Percentiles rank a stretch among this genome's conserved stretches.
Evolutionary conservation across 768 basidiomycete genomes (phyloP).

Genomic region (Phanerodontia chrysosporium): DNA sequence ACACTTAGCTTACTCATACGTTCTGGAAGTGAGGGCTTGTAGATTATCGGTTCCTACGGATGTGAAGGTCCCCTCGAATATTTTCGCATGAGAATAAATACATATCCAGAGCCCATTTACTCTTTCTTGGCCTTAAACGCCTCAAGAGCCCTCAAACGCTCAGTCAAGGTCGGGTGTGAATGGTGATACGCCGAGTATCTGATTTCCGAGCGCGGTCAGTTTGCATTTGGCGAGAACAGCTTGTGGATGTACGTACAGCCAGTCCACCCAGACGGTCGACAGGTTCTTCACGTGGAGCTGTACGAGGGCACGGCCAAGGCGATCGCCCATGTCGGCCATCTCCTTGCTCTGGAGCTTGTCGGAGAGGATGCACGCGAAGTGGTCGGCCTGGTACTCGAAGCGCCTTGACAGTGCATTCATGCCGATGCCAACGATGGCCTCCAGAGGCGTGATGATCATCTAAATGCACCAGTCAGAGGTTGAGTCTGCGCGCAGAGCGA

Average conservation of each 20-base stretch:
- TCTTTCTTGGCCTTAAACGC: conserved; percentile 24
- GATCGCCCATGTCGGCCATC: conserved; percentile 83
- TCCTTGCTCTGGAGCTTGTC: conserved; percentile 43
- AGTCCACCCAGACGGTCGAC: conserved; percentile 91
- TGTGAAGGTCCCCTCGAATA: too few relatives aligned
- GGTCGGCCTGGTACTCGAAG: conserved; percentile 93
- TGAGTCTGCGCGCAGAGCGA: background rate
- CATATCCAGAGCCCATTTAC: conserved; percentile 1
- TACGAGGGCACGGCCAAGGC: conserved; percentile 78
- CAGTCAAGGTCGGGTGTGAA: conserved; percentile 91
- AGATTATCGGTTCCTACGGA: too few relatives aligned
- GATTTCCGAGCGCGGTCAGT: conserved; percentile 2
- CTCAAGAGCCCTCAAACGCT: conserved; percentile 82
- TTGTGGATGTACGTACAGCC: conserved; percentile 56
- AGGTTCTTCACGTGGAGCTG: conserved; percentile 89
- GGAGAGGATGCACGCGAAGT: conserved; percentile 74
- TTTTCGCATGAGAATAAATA: too few relatives aligned
- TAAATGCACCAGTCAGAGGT: conserved; percentile 18
- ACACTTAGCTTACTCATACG: too few relatives aligned
- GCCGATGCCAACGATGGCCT: conserved; percentile 63
- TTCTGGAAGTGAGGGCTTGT: too few relatives aligned
- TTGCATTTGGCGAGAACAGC: conserved; percentile 1
- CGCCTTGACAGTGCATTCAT: conserved; percentile 81
- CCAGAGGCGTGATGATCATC: conserved; percentile 81
- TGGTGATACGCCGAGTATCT: conserved; percentile 95